Evolutionary conservation across 176 grass and related monocot species (phyloP).

Genomic region (Ananas comosus): DNA sequence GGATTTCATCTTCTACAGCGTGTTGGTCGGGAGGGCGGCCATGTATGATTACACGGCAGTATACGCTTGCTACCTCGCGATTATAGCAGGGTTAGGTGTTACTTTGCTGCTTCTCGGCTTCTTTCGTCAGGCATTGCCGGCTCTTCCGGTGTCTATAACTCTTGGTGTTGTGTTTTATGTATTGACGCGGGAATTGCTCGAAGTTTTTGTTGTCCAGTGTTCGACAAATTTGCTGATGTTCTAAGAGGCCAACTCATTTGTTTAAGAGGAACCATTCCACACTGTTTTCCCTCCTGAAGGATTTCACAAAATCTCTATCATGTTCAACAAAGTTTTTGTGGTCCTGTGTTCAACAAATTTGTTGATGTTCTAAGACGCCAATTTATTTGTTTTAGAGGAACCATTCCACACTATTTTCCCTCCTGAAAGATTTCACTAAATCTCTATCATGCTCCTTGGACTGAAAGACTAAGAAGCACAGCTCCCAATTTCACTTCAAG

Average conservation of each 20-base stretch:
- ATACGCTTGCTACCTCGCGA: slow-evolving; percentile 63
- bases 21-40: slow-evolving; percentile 77
- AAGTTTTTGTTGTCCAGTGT: slow-evolving; percentile 54
- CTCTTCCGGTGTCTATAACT: slow-evolving; percentile 44
- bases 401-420: not conserved
- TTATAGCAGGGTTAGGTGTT: slow-evolving; percentile 58
- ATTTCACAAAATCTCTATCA: no score
- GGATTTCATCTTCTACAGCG: slow-evolving; percentile 96
- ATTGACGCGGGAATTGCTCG: slow-evolving; percentile 62
- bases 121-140: slow-evolving; percentile 48
- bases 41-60: slow-evolving; percentile 93
- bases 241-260: slow-evolving; percentile 25
- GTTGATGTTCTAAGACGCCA: slow-evolving; percentile 69
- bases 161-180: slow-evolving; percentile 78
- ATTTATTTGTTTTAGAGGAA: not conserved
- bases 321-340: slow-evolving; percentile 25
- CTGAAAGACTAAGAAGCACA: no score
- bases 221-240: slow-evolving; percentile 79
- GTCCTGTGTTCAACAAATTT: slow-evolving; percentile 62
- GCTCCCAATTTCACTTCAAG: not conserved
- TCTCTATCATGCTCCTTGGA: not conserved
- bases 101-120: slow-evolving; percentile 41
- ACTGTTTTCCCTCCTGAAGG: no score
- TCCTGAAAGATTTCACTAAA: not conserved
- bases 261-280: not conserved